phyloP scores from a whole-genome alignment of 768 basidiomycete species.

The Termitomyces sp. region DNA sequence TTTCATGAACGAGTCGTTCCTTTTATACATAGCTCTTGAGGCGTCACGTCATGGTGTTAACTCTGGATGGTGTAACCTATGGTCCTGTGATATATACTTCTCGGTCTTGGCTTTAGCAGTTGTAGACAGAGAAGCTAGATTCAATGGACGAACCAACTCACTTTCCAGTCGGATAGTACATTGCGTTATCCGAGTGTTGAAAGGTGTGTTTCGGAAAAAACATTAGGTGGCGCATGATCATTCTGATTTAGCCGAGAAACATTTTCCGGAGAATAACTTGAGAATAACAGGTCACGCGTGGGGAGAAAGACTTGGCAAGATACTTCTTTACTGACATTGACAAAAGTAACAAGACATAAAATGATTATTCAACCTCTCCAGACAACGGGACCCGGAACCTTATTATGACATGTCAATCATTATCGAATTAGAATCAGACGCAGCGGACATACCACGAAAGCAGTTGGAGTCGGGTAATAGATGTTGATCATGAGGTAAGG shows the following conservation, averaged over 20 bases:
- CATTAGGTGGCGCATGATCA: conserved; percentile 1
- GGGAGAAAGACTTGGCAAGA: not conserved
- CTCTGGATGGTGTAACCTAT: no score
- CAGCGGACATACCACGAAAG: conserved; percentile 19
- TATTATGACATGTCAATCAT: not conserved
- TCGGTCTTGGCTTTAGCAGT: not conserved
- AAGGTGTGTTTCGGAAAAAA: not conserved
- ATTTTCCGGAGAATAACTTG: not conserved
- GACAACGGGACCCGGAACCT: conserved; percentile 16
- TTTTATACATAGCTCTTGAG: not conserved
- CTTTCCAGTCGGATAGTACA: not conserved
- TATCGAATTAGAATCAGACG: not conserved
- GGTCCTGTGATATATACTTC: not conserved
- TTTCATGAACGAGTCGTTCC: no score
- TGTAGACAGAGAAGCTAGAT: not conserved
- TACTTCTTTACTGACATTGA: not conserved
- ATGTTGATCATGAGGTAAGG: conserved; percentile 39
- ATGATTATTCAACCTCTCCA: conserved; percentile 9
- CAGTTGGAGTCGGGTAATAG: conserved; percentile 30
- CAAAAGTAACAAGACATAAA: not conserved
- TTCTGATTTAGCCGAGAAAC: conserved; percentile 1
- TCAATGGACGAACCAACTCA: not conserved
- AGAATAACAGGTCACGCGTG: not conserved
- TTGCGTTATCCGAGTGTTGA: not conserved
- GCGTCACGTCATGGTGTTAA: not conserved